Conservation (phyloP, 2,329 filamentous ascomycete species). For the Aspergillus spinulosporus region DNA sequence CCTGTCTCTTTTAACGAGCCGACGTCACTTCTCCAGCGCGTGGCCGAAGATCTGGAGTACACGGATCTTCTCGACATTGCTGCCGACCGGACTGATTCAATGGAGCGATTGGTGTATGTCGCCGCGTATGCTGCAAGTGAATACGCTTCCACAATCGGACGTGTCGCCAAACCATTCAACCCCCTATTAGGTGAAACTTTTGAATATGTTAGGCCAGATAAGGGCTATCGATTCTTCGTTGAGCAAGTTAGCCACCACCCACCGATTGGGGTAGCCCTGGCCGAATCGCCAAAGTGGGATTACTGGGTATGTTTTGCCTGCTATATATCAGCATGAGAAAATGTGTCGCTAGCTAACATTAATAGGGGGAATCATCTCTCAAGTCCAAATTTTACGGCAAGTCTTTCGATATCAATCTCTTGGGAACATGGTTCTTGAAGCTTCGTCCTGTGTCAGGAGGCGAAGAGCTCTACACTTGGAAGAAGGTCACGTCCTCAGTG, state of each 20-base stretch:
- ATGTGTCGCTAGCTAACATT: not conserved
- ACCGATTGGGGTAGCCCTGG: conserved; percentile 88
- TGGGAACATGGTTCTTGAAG: conserved; percentile 95
- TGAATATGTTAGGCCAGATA: conserved; percentile 92
- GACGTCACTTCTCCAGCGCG: conserved; percentile 89
- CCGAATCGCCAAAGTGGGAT: conserved; percentile 90
- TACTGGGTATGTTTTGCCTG: conserved; percentile 64
- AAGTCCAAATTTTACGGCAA: conserved; percentile 97
- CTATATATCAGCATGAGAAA: not conserved
- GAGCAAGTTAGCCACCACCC: conserved; percentile 98
- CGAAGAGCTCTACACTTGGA: conserved; percentile 94
- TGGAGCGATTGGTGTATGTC: conserved; percentile 90
- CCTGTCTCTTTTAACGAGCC: conserved; percentile 99
- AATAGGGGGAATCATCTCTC: conserved; percentile 82
- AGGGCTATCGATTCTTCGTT: conserved; percentile 97
- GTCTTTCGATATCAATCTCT: conserved; percentile 93
- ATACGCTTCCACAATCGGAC: conserved; percentile 94
- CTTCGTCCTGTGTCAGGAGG: conserved; percentile 73
- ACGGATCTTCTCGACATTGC: conserved; percentile 87
- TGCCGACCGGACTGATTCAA: conserved; percentile 79
- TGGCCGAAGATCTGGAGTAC: conserved; percentile 98
- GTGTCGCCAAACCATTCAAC: conserved; percentile 98
- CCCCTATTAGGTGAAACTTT: conserved; percentile 94
- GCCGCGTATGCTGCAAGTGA: conserved; percentile 94
- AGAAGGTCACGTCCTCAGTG: conserved; percentile 97